Conservation (phyloP, 2,329 filamentous ascomycete species). For the Epichloe gansuensis region DNA sequence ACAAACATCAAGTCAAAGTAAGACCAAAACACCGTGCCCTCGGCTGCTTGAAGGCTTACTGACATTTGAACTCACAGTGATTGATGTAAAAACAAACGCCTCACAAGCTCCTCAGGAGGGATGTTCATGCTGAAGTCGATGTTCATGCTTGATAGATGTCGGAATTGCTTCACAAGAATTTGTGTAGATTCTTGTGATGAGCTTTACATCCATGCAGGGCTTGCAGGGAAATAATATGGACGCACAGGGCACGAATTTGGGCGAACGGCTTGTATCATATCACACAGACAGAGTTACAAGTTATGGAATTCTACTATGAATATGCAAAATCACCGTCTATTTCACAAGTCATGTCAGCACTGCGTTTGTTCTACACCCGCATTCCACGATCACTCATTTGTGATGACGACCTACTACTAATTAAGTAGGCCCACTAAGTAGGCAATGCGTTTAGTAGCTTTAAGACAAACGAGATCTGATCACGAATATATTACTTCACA, state of each 20-base stretch:
- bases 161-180: neutral
- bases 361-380: neutral
- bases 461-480: too few relatives aligned
- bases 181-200: neutral
- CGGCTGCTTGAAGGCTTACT: slow-evolving; percentile 6
- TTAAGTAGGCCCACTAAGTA: too few relatives aligned
- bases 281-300: neutral
- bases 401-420: neutral
- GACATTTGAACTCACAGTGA: slow-evolving; percentile 47
- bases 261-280: neutral
- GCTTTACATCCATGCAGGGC: neutral
- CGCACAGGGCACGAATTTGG: neutral
- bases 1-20: slow-evolving; percentile 64
- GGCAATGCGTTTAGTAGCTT: too few relatives aligned
- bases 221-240: neutral
- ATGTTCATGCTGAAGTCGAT: slow-evolving; percentile 33
- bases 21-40: slow-evolving; percentile 21
- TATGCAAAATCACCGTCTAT: neutral
- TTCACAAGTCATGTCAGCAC: neutral
- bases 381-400: neutral
- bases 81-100: slow-evolving; percentile 78
- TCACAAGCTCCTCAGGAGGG: slow-evolving; percentile 58
- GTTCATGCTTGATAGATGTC: neutral
- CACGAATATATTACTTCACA: too few relatives aligned
- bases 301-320: neutral